Percentiles rank a stretch among this genome's conserved stretches.
Evolutionary conservation across 2,329 filamentous ascomycete species (phyloP).

Genomic region (Grosmannia huntii): DNA sequence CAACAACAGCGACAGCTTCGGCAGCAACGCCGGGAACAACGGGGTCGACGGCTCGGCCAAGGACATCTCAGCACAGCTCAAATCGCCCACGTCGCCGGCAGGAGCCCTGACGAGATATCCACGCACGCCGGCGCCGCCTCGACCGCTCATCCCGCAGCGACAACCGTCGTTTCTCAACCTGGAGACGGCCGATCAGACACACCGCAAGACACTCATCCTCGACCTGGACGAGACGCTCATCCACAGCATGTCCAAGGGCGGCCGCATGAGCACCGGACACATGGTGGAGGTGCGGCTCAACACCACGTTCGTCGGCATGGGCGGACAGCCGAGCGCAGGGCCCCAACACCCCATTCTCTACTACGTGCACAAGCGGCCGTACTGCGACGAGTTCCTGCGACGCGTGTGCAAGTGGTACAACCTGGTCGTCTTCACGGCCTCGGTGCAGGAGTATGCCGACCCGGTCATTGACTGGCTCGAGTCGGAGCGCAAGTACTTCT

Average conservation of each 20-base stretch:
- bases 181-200: slow-evolving; percentile 35
- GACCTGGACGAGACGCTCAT: slow-evolving; percentile 97
- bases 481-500: slow-evolving; percentile 92
- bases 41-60: slow-evolving; percentile 20
- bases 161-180: slow-evolving; percentile 75
- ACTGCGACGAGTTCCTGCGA: slow-evolving; percentile 92
- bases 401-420: slow-evolving; percentile 98
- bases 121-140: slow-evolving; percentile 74
- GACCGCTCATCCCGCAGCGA: slow-evolving; percentile 76
- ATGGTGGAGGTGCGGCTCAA: slow-evolving; percentile 96
- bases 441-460: slow-evolving; percentile 96
- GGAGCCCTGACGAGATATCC: slow-evolving; percentile 78
- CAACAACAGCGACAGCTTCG: slow-evolving; percentile 8
- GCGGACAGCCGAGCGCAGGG: slow-evolving; percentile 53
- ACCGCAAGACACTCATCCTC: slow-evolving; percentile 86
- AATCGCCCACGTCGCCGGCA: slow-evolving; percentile 81
- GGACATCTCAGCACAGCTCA: slow-evolving; percentile 66
- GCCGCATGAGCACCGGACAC: slow-evolving; percentile 88
- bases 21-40: slow-evolving; percentile 19
- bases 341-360: slow-evolving; percentile 95
- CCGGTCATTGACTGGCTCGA: slow-evolving; percentile 98
- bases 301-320: slow-evolving; percentile 54
- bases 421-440: slow-evolving; percentile 89
- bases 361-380: slow-evolving; percentile 95
- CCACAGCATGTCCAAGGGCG: slow-evolving; percentile 94